A percentile compares a stretch with the other conserved stretches of the same genome.
phyloP scores from a whole-genome alignment of 208 protist genomes.

The Trypanosoma mega region DNA sequence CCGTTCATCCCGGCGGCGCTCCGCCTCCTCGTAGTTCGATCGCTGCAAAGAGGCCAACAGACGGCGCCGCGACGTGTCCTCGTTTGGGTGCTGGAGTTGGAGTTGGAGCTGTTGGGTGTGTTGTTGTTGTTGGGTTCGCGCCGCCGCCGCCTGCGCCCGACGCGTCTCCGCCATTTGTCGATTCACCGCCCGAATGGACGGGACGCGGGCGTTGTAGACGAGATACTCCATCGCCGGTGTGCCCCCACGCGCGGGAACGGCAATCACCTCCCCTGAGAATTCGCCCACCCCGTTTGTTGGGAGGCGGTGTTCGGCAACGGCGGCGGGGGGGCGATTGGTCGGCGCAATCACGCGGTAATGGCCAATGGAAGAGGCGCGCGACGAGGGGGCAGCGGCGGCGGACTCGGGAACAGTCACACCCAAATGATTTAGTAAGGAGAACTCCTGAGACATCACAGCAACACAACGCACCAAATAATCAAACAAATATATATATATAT shows the following conservation, averaged over 20 bases:
- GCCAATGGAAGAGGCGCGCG: not conserved
- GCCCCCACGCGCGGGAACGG: constrained; percentile 27
- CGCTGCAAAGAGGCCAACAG: constrained; percentile 45
- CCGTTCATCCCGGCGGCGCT: constrained; percentile 41
- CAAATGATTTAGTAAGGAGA: constrained; percentile 62
- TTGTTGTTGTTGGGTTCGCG: not conserved
- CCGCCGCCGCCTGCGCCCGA: constrained; percentile 15
- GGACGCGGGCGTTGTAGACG: constrained; percentile 68
- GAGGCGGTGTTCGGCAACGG: constrained; percentile 24
- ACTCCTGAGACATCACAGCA: constrained; percentile 37
- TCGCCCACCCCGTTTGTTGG: constrained; percentile 37
- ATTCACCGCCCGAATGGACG: constrained; percentile 66
- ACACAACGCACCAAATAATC: too few species aligned
- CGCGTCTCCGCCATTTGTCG: constrained; percentile 54
- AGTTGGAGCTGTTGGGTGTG: too few species aligned
- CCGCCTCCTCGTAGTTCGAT: constrained; percentile 54
- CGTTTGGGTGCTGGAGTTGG: too few species aligned
- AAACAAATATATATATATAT: constrained; percentile 2
- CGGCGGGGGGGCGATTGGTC: constrained; percentile 30
- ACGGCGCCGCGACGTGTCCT: constrained; percentile 17
- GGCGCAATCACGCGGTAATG: constrained; percentile 57
- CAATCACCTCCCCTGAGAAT: constrained; percentile 54
- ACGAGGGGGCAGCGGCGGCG: not conserved
- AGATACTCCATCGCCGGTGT: constrained; percentile 45
- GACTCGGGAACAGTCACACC: constrained; percentile 36